Base-by-base conservation (phyloP, 2,329 filamentous ascomycete species). In the Penicillium vulpinum region DNA sequence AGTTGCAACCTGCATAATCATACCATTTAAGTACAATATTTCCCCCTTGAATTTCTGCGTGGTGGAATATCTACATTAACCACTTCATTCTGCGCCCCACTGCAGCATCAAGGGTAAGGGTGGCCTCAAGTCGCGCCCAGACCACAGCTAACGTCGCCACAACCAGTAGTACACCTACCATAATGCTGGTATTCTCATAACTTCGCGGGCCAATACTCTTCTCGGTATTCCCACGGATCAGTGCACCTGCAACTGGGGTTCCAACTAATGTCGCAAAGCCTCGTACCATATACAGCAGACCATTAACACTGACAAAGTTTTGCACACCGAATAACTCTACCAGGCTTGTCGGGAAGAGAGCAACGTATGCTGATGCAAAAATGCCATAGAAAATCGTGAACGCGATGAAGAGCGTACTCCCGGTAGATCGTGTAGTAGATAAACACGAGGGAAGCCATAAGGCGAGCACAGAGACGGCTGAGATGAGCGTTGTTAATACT, bases 271-370 rank as follows among this genome's bases (percentile, higher is more conserved):
- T 72, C 2, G 70, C 74, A 24, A 77, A 58, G 1, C 75, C 75
- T 40, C 73, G 61, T 1, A 77, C 62, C 66, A 77, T 75, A 53
- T 77, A 77, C 18, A 77, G 55, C 21, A 75, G 67, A 0, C 75
- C 75, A 52, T 72, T 76, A 15, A 77, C 73, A 48, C 67, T 70
- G 7, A 70, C 69, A 51, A 75, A 75, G 22, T 75, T 69, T 47
- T 75, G 73, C 2, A 74, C 66, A 2, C 73, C 74, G 39, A 77
- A 77, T 1, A 76, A 52, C 41, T 77, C 75, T 0, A 75, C 73
- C 22, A 77, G 59, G 16, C 70, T 70, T 0, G 75, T 70, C 0
- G 76, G 75, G 51, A 77, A 78, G 2, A 78, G 62, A 1, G 73
- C 68, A 7, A 75, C 69, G 57, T 76, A 77, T 0, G 73, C 73